These are phyloP conservation scores for Marasmius fiardii DNA, from an alignment of 1,284 basidiomycete species.

Conservation along the genomic window DNA sequence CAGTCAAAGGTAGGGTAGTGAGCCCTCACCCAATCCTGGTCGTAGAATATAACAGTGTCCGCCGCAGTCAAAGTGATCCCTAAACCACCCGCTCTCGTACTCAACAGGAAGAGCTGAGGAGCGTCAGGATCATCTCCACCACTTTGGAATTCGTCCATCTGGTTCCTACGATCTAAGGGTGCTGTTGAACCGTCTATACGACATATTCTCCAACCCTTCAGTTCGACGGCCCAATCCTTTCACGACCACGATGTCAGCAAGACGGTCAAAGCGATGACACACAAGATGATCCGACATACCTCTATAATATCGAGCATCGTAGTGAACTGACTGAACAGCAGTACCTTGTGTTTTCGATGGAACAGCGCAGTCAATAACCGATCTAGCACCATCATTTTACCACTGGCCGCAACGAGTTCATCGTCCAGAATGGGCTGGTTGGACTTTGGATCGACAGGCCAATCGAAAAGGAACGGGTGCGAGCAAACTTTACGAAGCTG, in stretches of 20 bases:
- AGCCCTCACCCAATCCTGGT: conserved; percentile 84
- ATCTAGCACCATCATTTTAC: conserved; percentile 97
- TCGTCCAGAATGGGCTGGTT: conserved; percentile 63
- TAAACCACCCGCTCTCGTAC: conserved; percentile 89
- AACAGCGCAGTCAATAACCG: conserved; percentile 87
- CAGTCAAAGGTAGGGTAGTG: not conserved
- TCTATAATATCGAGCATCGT: conserved; percentile 95
- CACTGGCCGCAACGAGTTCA: conserved; percentile 81
- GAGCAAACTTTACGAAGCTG: conserved; percentile 93
- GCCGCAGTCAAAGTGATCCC: conserved; percentile 93
- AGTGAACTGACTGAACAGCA: conserved; percentile 94
- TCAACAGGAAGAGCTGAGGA: conserved; percentile 84
- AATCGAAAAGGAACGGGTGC: conserved; percentile 92
- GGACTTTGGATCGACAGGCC: conserved; percentile 72
- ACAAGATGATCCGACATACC: conserved; percentile 33
- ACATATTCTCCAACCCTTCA: conserved; percentile 80
- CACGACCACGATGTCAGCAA: conserved; percentile 3
- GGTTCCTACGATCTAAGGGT: conserved; percentile 74
- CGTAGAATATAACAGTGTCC: conserved; percentile 94
- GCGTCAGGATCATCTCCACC: conserved; percentile 64
- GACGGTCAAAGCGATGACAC: not conserved
- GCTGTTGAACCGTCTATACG: conserved; percentile 88
- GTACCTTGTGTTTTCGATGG: conserved; percentile 80
- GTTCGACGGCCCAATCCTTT: conserved; percentile 82
- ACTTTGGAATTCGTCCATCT: conserved; percentile 86